Conservation (phyloP, 2,329 filamentous ascomycete species). For the Alternaria arborescens region DNA sequence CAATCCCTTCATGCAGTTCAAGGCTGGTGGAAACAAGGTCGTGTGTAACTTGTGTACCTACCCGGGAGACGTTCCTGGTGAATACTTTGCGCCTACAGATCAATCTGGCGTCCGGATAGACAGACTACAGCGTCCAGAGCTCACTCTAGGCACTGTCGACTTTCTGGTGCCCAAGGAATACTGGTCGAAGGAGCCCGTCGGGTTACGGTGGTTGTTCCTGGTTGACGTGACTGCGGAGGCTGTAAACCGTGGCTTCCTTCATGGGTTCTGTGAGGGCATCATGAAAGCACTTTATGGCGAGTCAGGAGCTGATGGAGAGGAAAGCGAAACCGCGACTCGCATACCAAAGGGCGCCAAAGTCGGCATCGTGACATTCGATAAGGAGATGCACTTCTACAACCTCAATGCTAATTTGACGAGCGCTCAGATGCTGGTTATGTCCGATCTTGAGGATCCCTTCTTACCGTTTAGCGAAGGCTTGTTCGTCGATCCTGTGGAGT, state of each 20-base stretch:
- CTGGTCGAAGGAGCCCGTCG: constrained; percentile 93
- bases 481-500: constrained; percentile 93
- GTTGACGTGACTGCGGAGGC: constrained; percentile 94
- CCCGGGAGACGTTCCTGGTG: constrained; percentile 88
- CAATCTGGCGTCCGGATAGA: constrained; percentile 88
- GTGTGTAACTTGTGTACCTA: constrained; percentile 98
- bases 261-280: constrained; percentile 90
- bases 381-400: constrained; percentile 98
- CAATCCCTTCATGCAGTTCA: constrained; percentile 99
- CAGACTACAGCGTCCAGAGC: constrained; percentile 85
- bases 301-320: constrained; percentile 55
- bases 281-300: constrained; percentile 82
- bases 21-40: constrained; percentile 91
- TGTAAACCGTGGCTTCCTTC: constrained; percentile 87
- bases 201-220: constrained; percentile 86
- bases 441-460: constrained; percentile 95
- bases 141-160: constrained; percentile 91
- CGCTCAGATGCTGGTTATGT: constrained; percentile 98
- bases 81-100: constrained; percentile 93
- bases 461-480: constrained; percentile 89
- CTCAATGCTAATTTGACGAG: constrained; percentile 80
- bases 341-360: constrained; percentile 85
- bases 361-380: constrained; percentile 95
- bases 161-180: constrained; percentile 98
- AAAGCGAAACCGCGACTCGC: constrained; percentile 60